Evolutionary conservation across 305 asterid species (phyloP), one percentile per base, ranked within the genome.

Genomic region (Andrographis paniculata): DNA sequence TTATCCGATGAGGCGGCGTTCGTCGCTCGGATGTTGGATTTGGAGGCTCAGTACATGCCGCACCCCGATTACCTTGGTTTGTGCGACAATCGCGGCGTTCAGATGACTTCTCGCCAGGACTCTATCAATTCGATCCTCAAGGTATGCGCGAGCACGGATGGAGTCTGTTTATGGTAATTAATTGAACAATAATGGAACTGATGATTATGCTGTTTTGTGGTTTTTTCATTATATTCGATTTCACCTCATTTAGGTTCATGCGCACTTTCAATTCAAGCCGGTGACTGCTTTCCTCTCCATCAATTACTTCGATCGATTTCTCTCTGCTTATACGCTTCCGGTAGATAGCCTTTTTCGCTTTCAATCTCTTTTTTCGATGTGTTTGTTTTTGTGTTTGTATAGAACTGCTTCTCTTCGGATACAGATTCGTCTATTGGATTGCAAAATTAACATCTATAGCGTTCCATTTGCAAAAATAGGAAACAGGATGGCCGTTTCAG

Each of bases 51-150:
- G 24, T 57, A 57, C 53, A 23, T 51, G 53, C 80, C 71, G 53
- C 65, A 40, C 39, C 61, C 66, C 3, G 77, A 69, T 50, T 63
- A 60, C 68, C 53, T 71, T 61, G 52, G 30, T 17, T 58, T 39
- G 55, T 59, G 61, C 45, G 57, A 14, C 0, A 52, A 39, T 36
- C 61, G 60, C 48, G 21, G 59, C 41, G 33, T 14, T 17, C 64
- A 51, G 40, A 58, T 37, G 60, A 50, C 70, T 28, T 53, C 59
- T 51, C 84, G 88, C 66, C 84, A 67, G 60, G 80, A 70, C 65
- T 57, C 84, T 62, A 65, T 79, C 45, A 65, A 56, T 58, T 72
- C 70, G 58, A 75, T 79, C 27, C 79, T 79, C 71, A 48, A 67
- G 78, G 88, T 77, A 46, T 13, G 8, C 17, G 17, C 11, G 7